Conservation (phyloP, 176 grass and related monocot species). For the Puccinellia tenuiflora region DNA sequence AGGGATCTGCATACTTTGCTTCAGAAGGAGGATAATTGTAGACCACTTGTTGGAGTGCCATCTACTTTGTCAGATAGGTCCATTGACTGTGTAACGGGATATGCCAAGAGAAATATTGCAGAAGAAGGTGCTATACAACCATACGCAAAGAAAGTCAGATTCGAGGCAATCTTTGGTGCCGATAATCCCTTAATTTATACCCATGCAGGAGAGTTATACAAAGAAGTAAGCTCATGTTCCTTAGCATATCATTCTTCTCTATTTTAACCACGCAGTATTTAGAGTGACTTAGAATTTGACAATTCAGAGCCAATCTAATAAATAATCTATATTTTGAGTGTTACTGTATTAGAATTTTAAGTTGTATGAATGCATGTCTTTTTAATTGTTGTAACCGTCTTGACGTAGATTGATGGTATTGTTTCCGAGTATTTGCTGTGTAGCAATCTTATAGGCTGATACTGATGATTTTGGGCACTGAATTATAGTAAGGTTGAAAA, state of each 20-base stretch:
- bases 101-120: not conserved
- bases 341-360: not conserved
- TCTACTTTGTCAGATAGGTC: not conserved
- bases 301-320: not conserved
- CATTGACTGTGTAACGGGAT: not conserved
- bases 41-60: not conserved
- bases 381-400: conserved; percentile 5
- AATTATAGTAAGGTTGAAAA: not conserved
- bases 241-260: not conserved
- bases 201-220: conserved; percentile 7
- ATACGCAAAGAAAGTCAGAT: conserved; percentile 7
- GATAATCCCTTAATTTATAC: conserved; percentile 3
- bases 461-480: not conserved
- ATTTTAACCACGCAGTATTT: not conserved
- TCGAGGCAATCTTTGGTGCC: conserved; percentile 22
- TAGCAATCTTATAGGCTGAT: not conserved
- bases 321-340: not conserved
- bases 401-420: conserved; percentile 4
- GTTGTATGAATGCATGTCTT: not conserved
- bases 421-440: not conserved
- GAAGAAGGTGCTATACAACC: not conserved
- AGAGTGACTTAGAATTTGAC: not conserved
- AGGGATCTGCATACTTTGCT: conserved; percentile 20
- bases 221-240: conserved; percentile 30
- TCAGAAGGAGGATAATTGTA: conserved; percentile 8